Evolutionary conservation across 192 early-diverging fungal genomes (phyloP).

Genomic region (Glomus cerebriforme): DNA sequence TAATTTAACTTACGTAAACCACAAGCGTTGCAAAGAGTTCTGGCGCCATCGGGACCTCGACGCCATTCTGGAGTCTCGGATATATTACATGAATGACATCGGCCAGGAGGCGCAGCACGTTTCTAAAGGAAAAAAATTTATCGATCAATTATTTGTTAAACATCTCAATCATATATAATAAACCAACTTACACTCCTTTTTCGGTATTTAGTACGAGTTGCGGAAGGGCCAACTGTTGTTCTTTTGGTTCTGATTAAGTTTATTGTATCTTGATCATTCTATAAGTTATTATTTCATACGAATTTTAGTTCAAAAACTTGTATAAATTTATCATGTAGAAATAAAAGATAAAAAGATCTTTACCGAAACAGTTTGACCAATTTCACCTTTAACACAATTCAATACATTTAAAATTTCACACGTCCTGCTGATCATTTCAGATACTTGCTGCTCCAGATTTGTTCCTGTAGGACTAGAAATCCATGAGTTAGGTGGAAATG

Average conservation of each 20-base stretch:
- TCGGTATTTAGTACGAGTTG: constrained; percentile 18
- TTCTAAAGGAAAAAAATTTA: constrained; percentile 32
- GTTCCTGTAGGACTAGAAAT: neutral
- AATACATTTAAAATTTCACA: constrained; percentile 1
- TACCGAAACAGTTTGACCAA: neutral
- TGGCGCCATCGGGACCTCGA: constrained; percentile 89
- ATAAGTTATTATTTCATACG: neutral
- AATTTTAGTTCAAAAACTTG: neutral
- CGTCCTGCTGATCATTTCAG: neutral
- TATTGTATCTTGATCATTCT: constrained; percentile 18
- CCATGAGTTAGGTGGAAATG: neutral
- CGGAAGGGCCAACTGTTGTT: neutral
- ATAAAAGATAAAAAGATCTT: no score
- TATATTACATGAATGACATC: constrained; percentile 78
- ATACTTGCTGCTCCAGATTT: neutral
- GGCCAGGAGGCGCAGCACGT: constrained; percentile 63
- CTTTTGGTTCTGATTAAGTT: constrained; percentile 10
- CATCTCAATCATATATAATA: neutral
- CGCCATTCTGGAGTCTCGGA: constrained; percentile 95
- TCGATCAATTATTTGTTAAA: neutral
- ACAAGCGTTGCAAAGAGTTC: constrained; percentile 95
- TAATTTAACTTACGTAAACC: constrained; percentile 73
- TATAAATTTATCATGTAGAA: neutral
- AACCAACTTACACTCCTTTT: constrained; percentile 14
- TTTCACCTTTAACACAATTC: neutral